phyloP scores from a whole-genome alignment of 2,329 filamentous ascomycete species.

The Exophiala oligosperma region DNA sequence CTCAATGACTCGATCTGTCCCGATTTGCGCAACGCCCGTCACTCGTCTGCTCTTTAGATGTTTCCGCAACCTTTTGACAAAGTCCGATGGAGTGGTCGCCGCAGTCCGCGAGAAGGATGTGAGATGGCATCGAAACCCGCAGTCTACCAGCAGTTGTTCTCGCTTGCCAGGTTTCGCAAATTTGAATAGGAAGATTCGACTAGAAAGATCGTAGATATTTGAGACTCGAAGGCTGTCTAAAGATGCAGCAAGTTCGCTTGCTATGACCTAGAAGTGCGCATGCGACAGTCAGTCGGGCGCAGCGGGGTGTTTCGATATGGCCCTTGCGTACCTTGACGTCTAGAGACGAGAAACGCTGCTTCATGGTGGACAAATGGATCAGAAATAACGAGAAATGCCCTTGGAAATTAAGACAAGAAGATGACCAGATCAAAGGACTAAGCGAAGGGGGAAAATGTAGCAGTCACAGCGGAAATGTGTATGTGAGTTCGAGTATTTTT shows the following conservation, averaged over 20 bases:
- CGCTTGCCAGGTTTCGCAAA: conserved; percentile 87
- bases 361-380: conserved; percentile 44
- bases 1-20: conserved; percentile 90
- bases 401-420: too few relatives aligned
- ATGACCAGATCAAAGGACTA: too few relatives aligned
- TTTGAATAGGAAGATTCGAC: conserved; percentile 89
- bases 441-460: neutral
- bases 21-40: conserved; percentile 78
- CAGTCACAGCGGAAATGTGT: too few relatives aligned
- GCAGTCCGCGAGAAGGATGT: conserved; percentile 88
- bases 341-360: conserved; percentile 59
- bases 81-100: conserved; percentile 77
- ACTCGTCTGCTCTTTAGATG: conserved; percentile 82
- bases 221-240: conserved; percentile 78
- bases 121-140: conserved; percentile 92
- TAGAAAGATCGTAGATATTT: conserved; percentile 92
- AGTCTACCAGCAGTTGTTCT: conserved; percentile 89
- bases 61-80: conserved; percentile 83
- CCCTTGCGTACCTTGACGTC: conserved; percentile 52
- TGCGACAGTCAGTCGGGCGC: conserved; percentile 7
- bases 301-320: neutral
- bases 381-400: too few relatives aligned
- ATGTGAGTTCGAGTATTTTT: too few relatives aligned
- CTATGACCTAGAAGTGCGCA: conserved; percentile 69
- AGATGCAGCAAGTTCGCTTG: conserved; percentile 80